Percentiles rank a stretch among this genome's conserved stretches.
These are phyloP conservation scores for Aspergillus thermomutatus DNA, from an alignment of 2,329 filamentous ascomycete genomes.

Conservation along the genomic window DNA sequence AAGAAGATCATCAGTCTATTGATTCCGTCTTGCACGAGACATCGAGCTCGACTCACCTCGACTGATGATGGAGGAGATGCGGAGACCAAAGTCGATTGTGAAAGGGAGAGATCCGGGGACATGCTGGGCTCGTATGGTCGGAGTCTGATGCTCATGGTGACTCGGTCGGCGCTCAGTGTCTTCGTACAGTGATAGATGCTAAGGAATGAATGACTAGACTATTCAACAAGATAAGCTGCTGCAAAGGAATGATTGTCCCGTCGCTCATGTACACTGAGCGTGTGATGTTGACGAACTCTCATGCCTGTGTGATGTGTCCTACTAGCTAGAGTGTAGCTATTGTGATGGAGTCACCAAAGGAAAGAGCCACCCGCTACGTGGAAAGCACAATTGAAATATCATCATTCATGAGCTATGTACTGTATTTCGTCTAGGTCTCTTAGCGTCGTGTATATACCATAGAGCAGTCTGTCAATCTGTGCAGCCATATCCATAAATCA, in stretches of 20 bases:
- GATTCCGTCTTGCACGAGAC: too few species aligned
- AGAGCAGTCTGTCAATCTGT: not conserved
- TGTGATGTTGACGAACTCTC: not conserved
- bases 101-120: slow-evolving; percentile 17
- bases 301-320: not conserved
- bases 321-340: not conserved
- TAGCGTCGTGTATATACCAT: not conserved
- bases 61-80: slow-evolving; percentile 2
- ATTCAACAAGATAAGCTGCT: slow-evolving; percentile 10
- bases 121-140: slow-evolving; percentile 18
- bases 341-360: not conserved
- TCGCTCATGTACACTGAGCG: not conserved
- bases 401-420: not conserved
- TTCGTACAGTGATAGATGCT: slow-evolving; percentile 1
- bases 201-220: slow-evolving; percentile 9
- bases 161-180: not conserved
- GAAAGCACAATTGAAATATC: not conserved
- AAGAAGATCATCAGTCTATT: not conserved
- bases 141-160: slow-evolving; percentile 14
- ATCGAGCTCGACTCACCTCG: slow-evolving; percentile 11
- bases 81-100: not conserved
- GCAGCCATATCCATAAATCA: too few species aligned
- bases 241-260: slow-evolving; percentile 7
- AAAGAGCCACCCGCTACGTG: not conserved
- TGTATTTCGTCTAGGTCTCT: not conserved